Evolutionary conservation across 1,284 basidiomycete genomes (phyloP).

Genomic region (Amylostereum areolatum): DNA sequence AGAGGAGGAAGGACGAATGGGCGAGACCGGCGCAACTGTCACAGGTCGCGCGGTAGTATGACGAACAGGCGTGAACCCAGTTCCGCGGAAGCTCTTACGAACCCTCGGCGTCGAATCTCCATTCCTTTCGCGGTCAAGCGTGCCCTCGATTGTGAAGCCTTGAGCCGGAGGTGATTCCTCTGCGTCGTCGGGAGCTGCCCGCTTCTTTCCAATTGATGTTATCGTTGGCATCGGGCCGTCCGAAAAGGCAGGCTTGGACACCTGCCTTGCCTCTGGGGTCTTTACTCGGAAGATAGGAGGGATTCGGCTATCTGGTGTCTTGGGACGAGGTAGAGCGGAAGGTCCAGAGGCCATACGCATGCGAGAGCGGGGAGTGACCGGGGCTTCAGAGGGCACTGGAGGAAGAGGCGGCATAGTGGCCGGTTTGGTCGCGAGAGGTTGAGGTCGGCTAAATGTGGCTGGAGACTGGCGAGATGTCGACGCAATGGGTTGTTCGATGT

Average conservation of each 20-base stretch:
- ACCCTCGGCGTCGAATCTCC: constrained; percentile 53
- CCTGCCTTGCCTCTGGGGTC: constrained; percentile 34
- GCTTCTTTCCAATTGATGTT: constrained; percentile 50
- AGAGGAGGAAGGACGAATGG: constrained; percentile 15
- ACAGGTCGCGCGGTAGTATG: constrained; percentile 34
- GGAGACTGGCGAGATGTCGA: not conserved
- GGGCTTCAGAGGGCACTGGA: constrained; percentile 17
- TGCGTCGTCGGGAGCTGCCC: constrained; percentile 68
- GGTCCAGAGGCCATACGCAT: constrained; percentile 36
- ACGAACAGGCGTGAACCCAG: constrained; percentile 69
- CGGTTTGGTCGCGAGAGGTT: constrained; percentile 6
- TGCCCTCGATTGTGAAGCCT: constrained; percentile 50
- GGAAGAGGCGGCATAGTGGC: constrained; percentile 12
- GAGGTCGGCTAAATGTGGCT: constrained; percentile 1
- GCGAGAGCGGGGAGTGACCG: constrained; percentile 23
- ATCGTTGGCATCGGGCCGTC: constrained; percentile 15
- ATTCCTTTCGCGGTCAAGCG: constrained; percentile 28
- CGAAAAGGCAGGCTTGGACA: constrained; percentile 6
- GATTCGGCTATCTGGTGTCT: constrained; percentile 45
- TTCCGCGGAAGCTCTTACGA: constrained; percentile 43
- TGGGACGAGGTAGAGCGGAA: constrained; percentile 37
- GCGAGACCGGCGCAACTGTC: constrained; percentile 20
- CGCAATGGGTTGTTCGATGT: constrained; percentile 4
- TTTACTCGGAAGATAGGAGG: constrained; percentile 43
- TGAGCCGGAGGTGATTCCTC: constrained; percentile 55